Evolutionary conservation across 352 stramenopile genomes (phyloP).

Genomic region (Elongisporangium undulatum): DNA sequence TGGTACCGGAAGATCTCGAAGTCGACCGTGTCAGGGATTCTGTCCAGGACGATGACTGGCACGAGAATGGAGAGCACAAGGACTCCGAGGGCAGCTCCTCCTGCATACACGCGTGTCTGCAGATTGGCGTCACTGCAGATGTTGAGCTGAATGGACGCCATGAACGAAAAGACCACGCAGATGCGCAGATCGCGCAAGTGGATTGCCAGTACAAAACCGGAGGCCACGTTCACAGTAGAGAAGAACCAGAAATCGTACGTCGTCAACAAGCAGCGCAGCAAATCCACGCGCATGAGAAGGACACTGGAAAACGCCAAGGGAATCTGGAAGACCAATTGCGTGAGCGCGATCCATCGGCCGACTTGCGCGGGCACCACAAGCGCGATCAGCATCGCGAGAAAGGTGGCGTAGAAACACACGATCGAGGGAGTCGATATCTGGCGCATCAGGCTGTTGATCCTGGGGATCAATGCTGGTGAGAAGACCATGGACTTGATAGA

Average conservation of each 20-base stretch:
- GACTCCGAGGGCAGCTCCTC: constrained; percentile 4
- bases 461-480: neutral
- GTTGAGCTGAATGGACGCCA: constrained; percentile 16
- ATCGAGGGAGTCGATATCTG: neutral
- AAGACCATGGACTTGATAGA: neutral
- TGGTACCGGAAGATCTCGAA: constrained; percentile 6
- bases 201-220: constrained; percentile 9
- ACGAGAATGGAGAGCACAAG: constrained; percentile 3
- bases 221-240: constrained; percentile 11
- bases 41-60: neutral
- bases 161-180: constrained; percentile 9
- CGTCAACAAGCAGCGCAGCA: constrained; percentile 9
- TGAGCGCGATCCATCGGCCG: constrained; percentile 4
- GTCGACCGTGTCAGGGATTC: constrained; percentile 1
- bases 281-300: constrained; percentile 13
- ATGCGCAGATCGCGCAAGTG: constrained; percentile 16
- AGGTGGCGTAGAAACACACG: neutral
- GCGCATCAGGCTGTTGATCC: neutral
- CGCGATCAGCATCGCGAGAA: neutral
- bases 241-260: constrained; percentile 47
- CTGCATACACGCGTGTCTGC: constrained; percentile 1
- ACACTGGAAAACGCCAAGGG: constrained; percentile 1
- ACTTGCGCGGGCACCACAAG: neutral
- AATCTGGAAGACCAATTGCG: constrained; percentile 5
- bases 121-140: constrained; percentile 26